Evolutionary conservation across 805 yeast genomes (phyloP).

Genomic region (Ogataea methanolica): DNA sequence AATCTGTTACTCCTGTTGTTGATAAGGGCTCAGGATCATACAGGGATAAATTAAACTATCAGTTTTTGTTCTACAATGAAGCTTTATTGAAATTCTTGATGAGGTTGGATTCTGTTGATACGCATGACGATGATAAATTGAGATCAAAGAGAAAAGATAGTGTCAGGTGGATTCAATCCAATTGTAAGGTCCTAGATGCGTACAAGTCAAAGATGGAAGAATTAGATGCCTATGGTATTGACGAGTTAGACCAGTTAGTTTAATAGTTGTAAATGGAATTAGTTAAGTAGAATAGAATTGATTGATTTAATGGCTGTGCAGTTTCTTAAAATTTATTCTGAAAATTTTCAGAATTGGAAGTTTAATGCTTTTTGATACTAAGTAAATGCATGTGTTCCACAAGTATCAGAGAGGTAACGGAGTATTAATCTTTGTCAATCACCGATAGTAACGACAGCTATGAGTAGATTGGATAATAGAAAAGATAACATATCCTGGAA

Average conservation of each 20-base stretch:
- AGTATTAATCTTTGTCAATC: no score
- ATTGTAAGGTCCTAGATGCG: constrained; percentile 50
- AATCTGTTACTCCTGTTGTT: neutral
- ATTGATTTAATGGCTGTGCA: no score
- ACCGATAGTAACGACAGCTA: neutral
- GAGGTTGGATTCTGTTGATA: constrained; percentile 56
- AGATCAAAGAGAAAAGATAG: constrained; percentile 55
- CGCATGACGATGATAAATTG: constrained; percentile 42
- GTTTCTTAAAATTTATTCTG: no score
- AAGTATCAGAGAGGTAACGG: no score
- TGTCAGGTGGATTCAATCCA: constrained; percentile 56
- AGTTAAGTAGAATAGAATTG: neutral
- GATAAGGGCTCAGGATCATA: constrained; percentile 9
- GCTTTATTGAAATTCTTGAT: constrained; percentile 61
- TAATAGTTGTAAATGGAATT: neutral
- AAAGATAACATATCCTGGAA: constrained; percentile 44
- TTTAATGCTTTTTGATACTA: no score
- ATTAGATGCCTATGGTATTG: constrained; percentile 14
- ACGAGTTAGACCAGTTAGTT: neutral
- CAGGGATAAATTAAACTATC: constrained; percentile 34
- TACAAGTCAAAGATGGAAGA: constrained; percentile 18
- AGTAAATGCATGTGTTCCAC: no score
- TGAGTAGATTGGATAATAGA: constrained; percentile 13
- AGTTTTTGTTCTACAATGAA: constrained; percentile 59
- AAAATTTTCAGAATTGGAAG: no score